A percentile compares a stretch with the other conserved stretches of the same genome.
Evolutionary conservation across 352 stramenopile species (phyloP).

Genomic region (Phytophthora tentaculata): DNA sequence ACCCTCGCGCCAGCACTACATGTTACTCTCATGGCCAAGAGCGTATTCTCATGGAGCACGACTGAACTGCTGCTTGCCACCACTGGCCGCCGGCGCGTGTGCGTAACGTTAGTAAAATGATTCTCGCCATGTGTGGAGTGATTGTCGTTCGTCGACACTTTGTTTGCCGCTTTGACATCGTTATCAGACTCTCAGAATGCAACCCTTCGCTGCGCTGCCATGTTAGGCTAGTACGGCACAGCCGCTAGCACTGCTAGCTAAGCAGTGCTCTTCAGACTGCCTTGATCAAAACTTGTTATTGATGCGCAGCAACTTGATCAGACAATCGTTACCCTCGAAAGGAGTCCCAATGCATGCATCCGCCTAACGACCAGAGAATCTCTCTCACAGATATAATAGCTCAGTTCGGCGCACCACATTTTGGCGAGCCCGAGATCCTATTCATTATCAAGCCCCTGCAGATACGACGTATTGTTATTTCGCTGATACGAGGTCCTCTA

Average conservation of each 20-base stretch:
- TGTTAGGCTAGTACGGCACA: too few species aligned
- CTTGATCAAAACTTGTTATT: too few species aligned
- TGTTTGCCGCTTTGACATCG: neutral
- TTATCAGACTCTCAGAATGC: conserved; percentile 19
- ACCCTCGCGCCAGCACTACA: conserved; percentile 21
- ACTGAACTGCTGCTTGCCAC: conserved; percentile 1
- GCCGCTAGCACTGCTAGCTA: too few species aligned
- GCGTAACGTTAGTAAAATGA: conserved; percentile 26
- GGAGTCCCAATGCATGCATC: too few species aligned
- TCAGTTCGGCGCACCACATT: too few species aligned
- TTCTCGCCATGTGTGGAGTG: conserved; percentile 11
- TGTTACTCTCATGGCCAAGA: conserved; percentile 13
- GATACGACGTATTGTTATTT: too few species aligned
- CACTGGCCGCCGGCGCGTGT: conserved; percentile 1
- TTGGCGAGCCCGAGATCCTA: too few species aligned
- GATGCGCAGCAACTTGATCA: too few species aligned
- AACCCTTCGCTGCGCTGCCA: neutral
- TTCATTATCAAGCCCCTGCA: too few species aligned
- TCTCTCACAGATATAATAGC: neutral
- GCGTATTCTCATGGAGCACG: conserved; percentile 9
- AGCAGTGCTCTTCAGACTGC: too few species aligned
- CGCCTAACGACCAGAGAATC: neutral
- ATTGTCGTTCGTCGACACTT: conserved; percentile 8
- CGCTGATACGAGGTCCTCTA: too few species aligned
- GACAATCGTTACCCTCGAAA: too few species aligned